A percentile compares a stretch with the other conserved stretches of the same genome.
These are phyloP conservation scores for Cajanus cajan DNA, from an alignment of 306 rosid species.

Conservation along the genomic window DNA sequence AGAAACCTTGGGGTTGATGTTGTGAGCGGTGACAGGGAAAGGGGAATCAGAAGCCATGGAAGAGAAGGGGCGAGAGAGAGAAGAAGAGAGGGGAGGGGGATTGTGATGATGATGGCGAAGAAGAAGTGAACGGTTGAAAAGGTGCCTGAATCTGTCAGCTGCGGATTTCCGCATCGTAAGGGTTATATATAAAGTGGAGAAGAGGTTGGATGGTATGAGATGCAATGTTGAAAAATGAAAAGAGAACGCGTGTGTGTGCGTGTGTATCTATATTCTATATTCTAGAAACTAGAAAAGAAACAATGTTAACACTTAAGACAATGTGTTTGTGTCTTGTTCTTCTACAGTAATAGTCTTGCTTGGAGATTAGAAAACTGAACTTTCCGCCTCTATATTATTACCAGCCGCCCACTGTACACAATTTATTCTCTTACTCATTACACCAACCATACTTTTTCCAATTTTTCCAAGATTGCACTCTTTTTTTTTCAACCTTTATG, in stretches of 20 bases:
- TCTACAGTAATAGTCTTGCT: too few species aligned
- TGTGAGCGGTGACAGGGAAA: conserved; percentile 48
- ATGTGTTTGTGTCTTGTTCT: not conserved
- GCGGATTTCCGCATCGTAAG: conserved; percentile 74
- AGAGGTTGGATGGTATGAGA: not conserved
- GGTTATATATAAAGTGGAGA: not conserved
- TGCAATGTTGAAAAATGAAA: not conserved
- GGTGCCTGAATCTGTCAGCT: conserved; percentile 35
- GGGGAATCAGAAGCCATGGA: conserved; percentile 43
- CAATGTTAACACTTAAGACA: too few species aligned
- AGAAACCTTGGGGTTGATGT: conserved; percentile 76
- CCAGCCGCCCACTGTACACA: not conserved
- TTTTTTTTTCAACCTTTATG: too few species aligned
- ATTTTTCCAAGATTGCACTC: too few species aligned
- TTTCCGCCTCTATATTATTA: not conserved
- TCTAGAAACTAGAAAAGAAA: too few species aligned
- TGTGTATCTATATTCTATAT: too few species aligned
- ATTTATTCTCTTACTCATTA: not conserved
- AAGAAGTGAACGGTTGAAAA: conserved; percentile 42
- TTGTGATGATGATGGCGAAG: not conserved
- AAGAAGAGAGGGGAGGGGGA: not conserved
- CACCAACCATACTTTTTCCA: not conserved
- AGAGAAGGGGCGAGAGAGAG: not conserved
- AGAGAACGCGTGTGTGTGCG: not conserved
- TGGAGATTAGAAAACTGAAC: too few species aligned